phyloP scores from a whole-genome alignment of 495 filamentous ascomycete genomes.

The Thermochaetoides thermophila region DNA sequence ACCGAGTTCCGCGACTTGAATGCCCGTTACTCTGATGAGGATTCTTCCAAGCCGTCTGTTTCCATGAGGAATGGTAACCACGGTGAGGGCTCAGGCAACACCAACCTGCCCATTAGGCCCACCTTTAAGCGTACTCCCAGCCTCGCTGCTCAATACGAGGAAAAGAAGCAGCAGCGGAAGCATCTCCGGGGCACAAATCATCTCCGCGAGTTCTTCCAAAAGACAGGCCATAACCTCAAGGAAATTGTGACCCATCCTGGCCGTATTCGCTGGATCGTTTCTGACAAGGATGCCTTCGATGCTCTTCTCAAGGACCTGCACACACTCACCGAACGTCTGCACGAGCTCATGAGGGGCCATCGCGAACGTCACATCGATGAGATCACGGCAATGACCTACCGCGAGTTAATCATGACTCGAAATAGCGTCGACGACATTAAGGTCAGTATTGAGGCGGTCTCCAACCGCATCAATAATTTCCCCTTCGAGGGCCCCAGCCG shows the following conservation, averaged over 20 bases:
- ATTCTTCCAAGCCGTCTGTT: conserved; percentile 2
- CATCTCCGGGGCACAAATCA: conserved; percentile 13
- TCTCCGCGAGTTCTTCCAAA: conserved; percentile 14
- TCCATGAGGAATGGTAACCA: neutral
- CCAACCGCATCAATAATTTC: conserved; percentile 10
- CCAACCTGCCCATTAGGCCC: conserved; percentile 8
- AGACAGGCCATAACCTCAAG: conserved; percentile 14
- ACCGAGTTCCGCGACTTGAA: conserved; percentile 20
- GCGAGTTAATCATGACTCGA: conserved; percentile 19
- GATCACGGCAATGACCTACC: conserved; percentile 20
- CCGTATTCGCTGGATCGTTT: conserved; percentile 16
- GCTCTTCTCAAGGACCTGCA: conserved; percentile 16
- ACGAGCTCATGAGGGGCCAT: conserved; percentile 17
- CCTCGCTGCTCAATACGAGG: conserved; percentile 18
- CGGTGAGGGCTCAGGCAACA: neutral
- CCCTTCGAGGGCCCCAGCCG: too few species aligned
- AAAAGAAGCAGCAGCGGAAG: conserved; percentile 10
- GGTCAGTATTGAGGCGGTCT: conserved; percentile 17
- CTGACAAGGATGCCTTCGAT: conserved; percentile 18
- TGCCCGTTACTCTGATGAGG: conserved; percentile 17
- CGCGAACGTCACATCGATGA: conserved; percentile 17
- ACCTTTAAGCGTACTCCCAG: conserved; percentile 14
- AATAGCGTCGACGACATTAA: conserved; percentile 16
- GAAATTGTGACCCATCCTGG: conserved; percentile 17
- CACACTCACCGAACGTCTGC: conserved; percentile 17